Base-by-base conservation (phyloP, 768 basidiomycete genomes). In the Chlorophyllum brunneum region DNA sequence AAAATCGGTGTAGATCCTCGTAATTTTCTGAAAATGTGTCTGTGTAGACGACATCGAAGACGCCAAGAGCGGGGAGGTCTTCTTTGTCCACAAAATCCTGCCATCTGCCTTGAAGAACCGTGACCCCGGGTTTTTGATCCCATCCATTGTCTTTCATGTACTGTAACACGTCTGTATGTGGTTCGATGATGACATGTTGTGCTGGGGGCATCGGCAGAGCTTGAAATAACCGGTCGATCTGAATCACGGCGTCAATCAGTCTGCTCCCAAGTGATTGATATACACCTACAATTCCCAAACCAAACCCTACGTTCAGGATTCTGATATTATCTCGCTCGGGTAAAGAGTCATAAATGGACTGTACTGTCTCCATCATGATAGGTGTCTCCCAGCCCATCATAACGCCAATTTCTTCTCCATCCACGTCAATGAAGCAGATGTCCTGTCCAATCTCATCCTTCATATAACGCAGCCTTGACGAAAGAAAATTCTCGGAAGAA, bases 331-430 rank as follows among this genome's bases (percentile, higher is more conserved):
- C 58, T 0, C 67, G 63, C 39, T 76, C 74, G 31, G 75, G 72
- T 59, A 86, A 81, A 48, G 65, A 73, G 11, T 62, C 61, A 55
- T 82, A 85, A 56, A 98, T 73, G 47, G 70, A 67, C 48, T 75
- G 65, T 16, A 92, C 93, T 4, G 94, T 95, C 60, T 82, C 77
- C 54, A 74, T 65, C 97, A 98, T 98, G 61, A 98, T 91, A 6
- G 70, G 77, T 39, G 71, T 69, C 67, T 99, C 97, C 97, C 97
- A 99, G 1, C 94, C 92, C 97, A 99, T 99, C 97, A 99, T 99
- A 4, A 99, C 95, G 10, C 93, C 92, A n/a, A 95, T 80, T 54
- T 93, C 87, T 57, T 86, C 85, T 24, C 82, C 82, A 11, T 74
- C 78, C 2, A 78, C 72, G 54, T 77, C 69, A 47, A 92, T 62